A percentile compares a stretch with the other conserved stretches of the same genome.
Conservation (phyloP, 305 asterid species). For the Fraxinus angustifolia region DNA sequence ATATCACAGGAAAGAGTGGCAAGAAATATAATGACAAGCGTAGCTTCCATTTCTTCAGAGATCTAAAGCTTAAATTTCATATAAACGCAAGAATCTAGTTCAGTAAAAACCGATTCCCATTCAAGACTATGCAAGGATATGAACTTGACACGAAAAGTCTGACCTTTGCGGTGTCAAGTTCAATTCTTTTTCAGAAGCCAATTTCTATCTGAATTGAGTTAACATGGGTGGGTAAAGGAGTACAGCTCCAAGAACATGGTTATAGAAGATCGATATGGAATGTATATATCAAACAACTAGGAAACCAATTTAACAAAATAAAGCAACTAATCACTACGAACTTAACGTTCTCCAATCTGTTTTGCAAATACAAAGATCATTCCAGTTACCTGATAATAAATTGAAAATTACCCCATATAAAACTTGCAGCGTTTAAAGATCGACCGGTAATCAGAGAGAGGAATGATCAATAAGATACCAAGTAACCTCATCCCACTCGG, state of each 20-base stretch:
- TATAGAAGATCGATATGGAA: not conserved
- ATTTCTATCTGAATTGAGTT: not conserved
- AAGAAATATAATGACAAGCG: not conserved
- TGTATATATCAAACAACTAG: not conserved
- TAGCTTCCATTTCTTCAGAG: not conserved
- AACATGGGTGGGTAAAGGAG: not conserved
- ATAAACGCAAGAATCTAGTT: not conserved
- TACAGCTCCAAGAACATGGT: not conserved
- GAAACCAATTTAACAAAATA: constrained; percentile 10
- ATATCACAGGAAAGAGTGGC: not conserved
- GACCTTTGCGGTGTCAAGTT: not conserved
- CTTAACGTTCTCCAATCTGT: constrained; percentile 16
- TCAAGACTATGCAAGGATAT: not conserved
- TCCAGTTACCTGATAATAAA: constrained; percentile 15
- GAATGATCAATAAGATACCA: constrained; percentile 17
- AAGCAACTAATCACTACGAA: constrained; percentile 13
- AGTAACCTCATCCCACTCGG: constrained; percentile 19
- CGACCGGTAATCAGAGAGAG: constrained; percentile 24
- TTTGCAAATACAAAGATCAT: constrained; percentile 30
- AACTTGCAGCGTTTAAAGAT: constrained; percentile 10
- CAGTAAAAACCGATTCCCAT: not conserved
- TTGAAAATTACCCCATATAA: constrained; percentile 19
- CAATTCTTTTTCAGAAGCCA: not conserved
- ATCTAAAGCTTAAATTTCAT: not conserved
- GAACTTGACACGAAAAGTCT: not conserved